phyloP scores from a whole-genome alignment of 2,329 filamentous ascomycete species.

The Fusarium sp. region DNA sequence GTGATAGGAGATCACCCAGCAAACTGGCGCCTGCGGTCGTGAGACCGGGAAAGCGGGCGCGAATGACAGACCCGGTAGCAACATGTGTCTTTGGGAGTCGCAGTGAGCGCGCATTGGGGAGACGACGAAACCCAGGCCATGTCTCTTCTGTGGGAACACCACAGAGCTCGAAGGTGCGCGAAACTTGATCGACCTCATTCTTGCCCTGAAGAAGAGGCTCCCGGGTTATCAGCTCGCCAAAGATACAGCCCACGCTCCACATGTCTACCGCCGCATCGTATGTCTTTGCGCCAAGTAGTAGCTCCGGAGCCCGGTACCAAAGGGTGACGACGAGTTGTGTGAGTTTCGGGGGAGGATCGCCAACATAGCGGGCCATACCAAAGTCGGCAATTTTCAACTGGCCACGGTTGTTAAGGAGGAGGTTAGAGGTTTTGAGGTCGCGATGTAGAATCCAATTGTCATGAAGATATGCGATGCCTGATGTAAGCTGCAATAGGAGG shows the following conservation, averaged over 20 bases:
- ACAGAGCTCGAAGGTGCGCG: constrained; percentile 87
- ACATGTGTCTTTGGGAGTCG: constrained; percentile 67
- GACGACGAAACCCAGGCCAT: constrained; percentile 87
- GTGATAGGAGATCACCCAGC: constrained; percentile 73
- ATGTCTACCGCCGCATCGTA: constrained; percentile 87
- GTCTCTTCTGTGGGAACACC: constrained; percentile 83
- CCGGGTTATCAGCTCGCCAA: constrained; percentile 86
- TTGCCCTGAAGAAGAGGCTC: constrained; percentile 86
- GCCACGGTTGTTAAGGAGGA: constrained; percentile 94
- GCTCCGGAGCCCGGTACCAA: constrained; percentile 94
- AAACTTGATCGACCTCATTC: constrained; percentile 92
- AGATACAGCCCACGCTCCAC: constrained; percentile 97
- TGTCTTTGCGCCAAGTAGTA: constrained; percentile 79
- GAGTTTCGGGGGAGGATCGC: constrained; percentile 78
- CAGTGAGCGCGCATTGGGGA: constrained; percentile 86
- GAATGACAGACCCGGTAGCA: constrained; percentile 64
- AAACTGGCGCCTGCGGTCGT: constrained; percentile 78
- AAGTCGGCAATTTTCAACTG: constrained; percentile 97
- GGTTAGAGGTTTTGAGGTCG: constrained; percentile 92
- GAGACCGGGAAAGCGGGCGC: constrained; percentile 82
- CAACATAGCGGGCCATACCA: constrained; percentile 93
- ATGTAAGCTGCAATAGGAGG: constrained; percentile 81
- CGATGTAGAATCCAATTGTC: constrained; percentile 90
- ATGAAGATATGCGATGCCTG: constrained; percentile 87
- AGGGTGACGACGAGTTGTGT: constrained; percentile 95